Base-by-base conservation (phyloP, 2,329 filamentous ascomycete species). In the Exophiala spinifera region DNA sequence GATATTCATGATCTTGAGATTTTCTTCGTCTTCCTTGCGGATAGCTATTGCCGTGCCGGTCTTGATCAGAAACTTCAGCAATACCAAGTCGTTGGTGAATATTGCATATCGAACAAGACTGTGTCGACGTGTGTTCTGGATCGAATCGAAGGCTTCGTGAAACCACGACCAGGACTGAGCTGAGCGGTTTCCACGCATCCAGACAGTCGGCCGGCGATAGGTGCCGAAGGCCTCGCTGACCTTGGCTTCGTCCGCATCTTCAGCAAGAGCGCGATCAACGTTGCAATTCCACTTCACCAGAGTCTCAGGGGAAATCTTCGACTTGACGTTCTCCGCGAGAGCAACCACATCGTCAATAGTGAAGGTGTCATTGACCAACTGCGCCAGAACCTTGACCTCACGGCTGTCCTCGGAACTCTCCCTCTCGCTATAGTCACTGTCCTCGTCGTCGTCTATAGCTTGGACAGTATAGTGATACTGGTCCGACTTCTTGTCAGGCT, bases 341-440 rank as follows among this genome's bases (percentile, higher is more conserved):
- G 88, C 80, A 0, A 87, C 87, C 53, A 94, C 78, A 61, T 89
- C 83, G 14, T 94, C 87, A 49, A 92, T 80, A 0, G 89, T 94
- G 66, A 88, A 89, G 33, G 79, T 76, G 11, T 86, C 81, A 61
- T 86, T 80, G 23, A 89, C 72, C 37, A 84, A 74, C 55, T 85
- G 79, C 72, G 70, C 62, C 4, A 66, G 58, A 11, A 77, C 65
- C 20, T 69, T 60, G 8, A 71, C 60, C 19, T 52, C 53, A 10
- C 28, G 28, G 28, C 28, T 31, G 8, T 31, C 28, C 10, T 31
- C 6, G 10, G 28, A 31, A 10, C 28, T 31, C 7, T 10, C 28
- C 8, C 28, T 31, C 28, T 31, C 28, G 28, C 56, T 58, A 14
- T 56, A 72, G 45, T 72, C 71, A 15, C 75, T 75, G 40, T 73